Evolutionary conservation across 345 rosid species (phyloP), one percentile per base, ranked within the genome.

Genomic region (Eucalyptus regnans): DNA sequence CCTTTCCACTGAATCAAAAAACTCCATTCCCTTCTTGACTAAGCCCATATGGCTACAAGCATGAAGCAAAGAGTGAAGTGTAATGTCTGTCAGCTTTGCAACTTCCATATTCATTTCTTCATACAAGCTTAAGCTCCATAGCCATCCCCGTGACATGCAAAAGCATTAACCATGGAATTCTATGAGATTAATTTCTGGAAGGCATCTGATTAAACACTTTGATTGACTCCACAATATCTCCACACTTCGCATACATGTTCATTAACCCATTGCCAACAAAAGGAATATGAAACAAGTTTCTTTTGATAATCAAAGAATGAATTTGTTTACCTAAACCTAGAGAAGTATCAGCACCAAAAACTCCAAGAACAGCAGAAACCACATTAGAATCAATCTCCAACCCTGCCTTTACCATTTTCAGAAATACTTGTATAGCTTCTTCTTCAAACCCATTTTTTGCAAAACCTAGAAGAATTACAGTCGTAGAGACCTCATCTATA

Each of bases 31-130:
- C 94, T 93, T 93, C 50, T 93, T 90, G 2, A 98, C 94, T 86
- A 97, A 90, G 88, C 97, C 98, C 23, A 90, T 96, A 89, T 98
- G 99, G 95, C 99, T 95, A 90, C 98, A 98, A 86, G 98, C 97
- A 90, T 97, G 97, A 88, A 97, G 97, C 91, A 97, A 91, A 51
- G 99, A 96, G 80, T 95, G 93, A 90, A 95, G 96, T 12, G 99
- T 95, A 83, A 96, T 88, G 87, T 97, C 99, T n/a, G 98, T 96
- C 51, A 97, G 98, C 89, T 92, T 91, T 88, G 93, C 91, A 66
- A 92, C 94, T 90, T 93, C 91, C 49, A 22, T 48, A 66, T 87
- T 91, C 99, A 97, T 97, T 88, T 94, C 95, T 86, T 96, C 93
- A 15, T 95, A 95, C n/a, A 96, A 88, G 9, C 92, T 90, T 86